Percentiles rank a stretch among this genome's conserved stretches.
Conservation (phyloP, 148 eudicot genomes). For the Heliosperma pusillum region DNA sequence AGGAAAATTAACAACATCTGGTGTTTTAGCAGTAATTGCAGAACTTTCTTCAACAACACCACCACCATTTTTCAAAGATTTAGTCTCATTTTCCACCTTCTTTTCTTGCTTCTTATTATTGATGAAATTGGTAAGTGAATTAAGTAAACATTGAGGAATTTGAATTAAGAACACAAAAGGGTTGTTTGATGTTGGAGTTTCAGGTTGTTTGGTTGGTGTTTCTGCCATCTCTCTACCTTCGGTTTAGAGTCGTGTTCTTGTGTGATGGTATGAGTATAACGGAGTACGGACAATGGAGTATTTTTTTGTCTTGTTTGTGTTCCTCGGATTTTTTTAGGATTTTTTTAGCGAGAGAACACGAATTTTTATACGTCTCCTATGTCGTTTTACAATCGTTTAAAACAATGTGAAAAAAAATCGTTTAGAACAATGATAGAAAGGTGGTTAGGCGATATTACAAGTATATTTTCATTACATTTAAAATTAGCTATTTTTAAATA, state of each 20-base stretch:
- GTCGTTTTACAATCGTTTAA: too few relatives aligned
- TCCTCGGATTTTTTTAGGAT: too few relatives aligned
- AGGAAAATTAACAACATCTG: slow-evolving; percentile 35
- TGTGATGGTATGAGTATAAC: too few relatives aligned
- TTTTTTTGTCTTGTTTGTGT: background rate
- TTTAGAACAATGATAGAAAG: too few relatives aligned
- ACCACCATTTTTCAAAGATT: slow-evolving; percentile 8
- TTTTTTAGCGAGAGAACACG: too few relatives aligned
- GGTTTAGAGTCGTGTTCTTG: background rate
- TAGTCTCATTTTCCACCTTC: background rate
- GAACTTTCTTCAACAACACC: slow-evolving; percentile 22
- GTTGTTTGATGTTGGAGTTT: slow-evolving; percentile 19
- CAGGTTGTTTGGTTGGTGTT: background rate
- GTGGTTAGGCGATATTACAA: too few relatives aligned
- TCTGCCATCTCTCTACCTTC: slow-evolving; percentile 20
- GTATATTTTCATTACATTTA: too few relatives aligned
- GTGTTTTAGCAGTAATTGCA: slow-evolving; percentile 15
- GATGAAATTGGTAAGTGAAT: slow-evolving; percentile 10
- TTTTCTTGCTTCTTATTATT: slow-evolving; percentile 2
- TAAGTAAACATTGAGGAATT: slow-evolving; percentile 24
- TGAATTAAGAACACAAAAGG: slow-evolving; percentile 26
- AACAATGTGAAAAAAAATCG: too few relatives aligned
- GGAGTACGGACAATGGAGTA: too few relatives aligned
- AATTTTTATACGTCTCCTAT: too few relatives aligned
- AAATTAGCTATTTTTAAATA: too few relatives aligned